Conservation (phyloP, 352 stramenopile genomes). For the Aphanomyces euteiches region DNA sequence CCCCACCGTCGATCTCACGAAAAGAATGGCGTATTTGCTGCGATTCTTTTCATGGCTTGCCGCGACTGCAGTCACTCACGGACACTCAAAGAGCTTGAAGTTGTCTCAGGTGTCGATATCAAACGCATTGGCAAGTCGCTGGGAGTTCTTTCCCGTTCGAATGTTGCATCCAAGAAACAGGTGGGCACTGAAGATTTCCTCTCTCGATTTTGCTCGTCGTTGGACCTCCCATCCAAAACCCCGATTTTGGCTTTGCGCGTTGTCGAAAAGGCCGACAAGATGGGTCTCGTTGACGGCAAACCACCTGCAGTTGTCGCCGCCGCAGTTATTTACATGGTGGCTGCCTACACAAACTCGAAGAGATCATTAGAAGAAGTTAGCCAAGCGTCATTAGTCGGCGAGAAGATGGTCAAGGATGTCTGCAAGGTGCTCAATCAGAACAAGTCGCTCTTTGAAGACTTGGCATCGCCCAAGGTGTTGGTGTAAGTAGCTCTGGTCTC, state of each 20-base stretch:
- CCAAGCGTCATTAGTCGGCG: slow-evolving; percentile 72
- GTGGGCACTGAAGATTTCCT: slow-evolving; percentile 73
- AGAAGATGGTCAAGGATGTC: slow-evolving; percentile 80
- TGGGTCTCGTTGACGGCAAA: slow-evolving; percentile 64
- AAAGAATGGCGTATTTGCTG: slow-evolving; percentile 60
- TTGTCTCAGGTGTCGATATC: slow-evolving; percentile 65
- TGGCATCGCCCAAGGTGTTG: slow-evolving; percentile 2
- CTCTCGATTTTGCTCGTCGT: slow-evolving; percentile 65
- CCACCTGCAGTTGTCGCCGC: slow-evolving; percentile 67
- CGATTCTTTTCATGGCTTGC: slow-evolving; percentile 71
- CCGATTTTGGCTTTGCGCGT: slow-evolving; percentile 72
- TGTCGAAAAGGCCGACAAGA: slow-evolving; percentile 61
- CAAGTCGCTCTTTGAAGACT: slow-evolving; percentile 32
- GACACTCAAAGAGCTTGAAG: slow-evolving; percentile 74
- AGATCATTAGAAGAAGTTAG: slow-evolving; percentile 78
- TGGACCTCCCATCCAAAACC: slow-evolving; percentile 70
- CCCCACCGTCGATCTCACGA: slow-evolving; percentile 59
- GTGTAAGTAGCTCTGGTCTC: not conserved
- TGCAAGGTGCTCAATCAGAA: slow-evolving; percentile 86
- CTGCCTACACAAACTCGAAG: slow-evolving; percentile 78
- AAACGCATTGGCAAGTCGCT: slow-evolving; percentile 78
- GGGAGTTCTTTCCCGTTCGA: slow-evolving; percentile 13
- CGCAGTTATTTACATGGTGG: slow-evolving; percentile 75
- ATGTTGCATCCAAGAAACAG: slow-evolving; percentile 45
- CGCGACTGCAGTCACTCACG: slow-evolving; percentile 58